Conservation (phyloP, 192 early-diverging fungal genomes). For the Backusella psychrophila region DNA sequence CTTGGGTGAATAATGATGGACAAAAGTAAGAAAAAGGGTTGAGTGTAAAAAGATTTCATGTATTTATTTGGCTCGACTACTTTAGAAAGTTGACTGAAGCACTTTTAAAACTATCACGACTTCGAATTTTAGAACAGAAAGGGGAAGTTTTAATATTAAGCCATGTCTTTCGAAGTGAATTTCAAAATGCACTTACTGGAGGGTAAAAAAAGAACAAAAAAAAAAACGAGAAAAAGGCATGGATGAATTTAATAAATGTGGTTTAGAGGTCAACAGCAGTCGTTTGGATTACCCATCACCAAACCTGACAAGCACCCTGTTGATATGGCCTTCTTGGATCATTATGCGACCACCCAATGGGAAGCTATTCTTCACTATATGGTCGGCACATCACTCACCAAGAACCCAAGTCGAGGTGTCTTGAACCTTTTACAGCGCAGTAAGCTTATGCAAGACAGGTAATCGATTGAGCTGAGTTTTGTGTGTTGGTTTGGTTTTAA, state of each 20-base stretch:
- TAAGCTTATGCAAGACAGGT: conserved; percentile 67
- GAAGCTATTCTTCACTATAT: conserved; percentile 92
- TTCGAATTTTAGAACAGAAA: conserved; percentile 66
- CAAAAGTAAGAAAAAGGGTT: conserved; percentile 25
- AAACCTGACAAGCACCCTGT: conserved; percentile 61
- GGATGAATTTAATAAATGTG: not conserved
- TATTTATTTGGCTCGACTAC: not conserved
- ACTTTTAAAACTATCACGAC: conserved; percentile 66
- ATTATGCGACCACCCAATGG: conserved; percentile 83
- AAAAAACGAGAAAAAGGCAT: not conserved
- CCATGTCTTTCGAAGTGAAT: conserved; percentile 62
- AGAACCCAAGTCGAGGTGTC: conserved; percentile 67
- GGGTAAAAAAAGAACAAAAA: conserved; percentile 37
- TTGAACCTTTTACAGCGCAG: conserved; percentile 72
- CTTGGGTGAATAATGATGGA: conserved; percentile 36
- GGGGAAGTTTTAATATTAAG: conserved; percentile 57
- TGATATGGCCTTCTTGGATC: conserved; percentile 70
- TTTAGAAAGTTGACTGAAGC: conserved; percentile 59
- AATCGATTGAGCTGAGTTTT: not conserved
- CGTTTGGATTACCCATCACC: conserved; percentile 77
- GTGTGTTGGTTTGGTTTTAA: not conserved
- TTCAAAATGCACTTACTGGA: conserved; percentile 72
- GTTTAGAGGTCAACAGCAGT: conserved; percentile 74
- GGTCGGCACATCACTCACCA: conserved; percentile 76
- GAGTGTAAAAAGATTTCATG: too few relatives aligned